These are phyloP conservation scores for Amanita jacksonii DNA, from an alignment of 768 basidiomycete species.

Conservation along the genomic window DNA sequence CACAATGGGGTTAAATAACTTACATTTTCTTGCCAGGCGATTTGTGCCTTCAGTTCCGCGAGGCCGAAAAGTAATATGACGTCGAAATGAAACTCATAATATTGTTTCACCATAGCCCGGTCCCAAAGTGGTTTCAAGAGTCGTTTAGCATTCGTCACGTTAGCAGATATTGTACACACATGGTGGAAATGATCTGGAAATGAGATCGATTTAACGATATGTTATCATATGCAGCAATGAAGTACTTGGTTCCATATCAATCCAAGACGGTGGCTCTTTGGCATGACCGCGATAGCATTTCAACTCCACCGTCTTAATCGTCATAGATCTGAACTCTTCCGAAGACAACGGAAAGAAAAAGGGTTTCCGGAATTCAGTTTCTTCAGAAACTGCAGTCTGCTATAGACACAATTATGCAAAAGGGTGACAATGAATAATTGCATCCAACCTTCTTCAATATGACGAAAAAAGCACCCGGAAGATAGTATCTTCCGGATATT, in stretches of 20 bases:
- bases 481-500: background rate
- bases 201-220: slow-evolving; percentile 2
- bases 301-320: background rate
- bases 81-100: slow-evolving; percentile 22
- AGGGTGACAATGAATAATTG: too few species aligned
- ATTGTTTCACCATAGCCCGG: slow-evolving; percentile 9
- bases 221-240: slow-evolving; percentile 11
- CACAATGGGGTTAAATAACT: background rate
- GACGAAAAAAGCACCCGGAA: slow-evolving; percentile 8
- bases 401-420: background rate
- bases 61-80: slow-evolving; percentile 34
- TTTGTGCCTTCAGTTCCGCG: slow-evolving; percentile 36
- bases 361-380: slow-evolving; percentile 15
- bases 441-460: slow-evolving; percentile 10
- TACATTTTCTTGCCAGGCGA: slow-evolving; percentile 34
- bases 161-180: slow-evolving; percentile 11
- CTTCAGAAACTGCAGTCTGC: slow-evolving; percentile 17
- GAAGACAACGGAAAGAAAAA: background rate
- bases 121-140: background rate
- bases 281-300: slow-evolving; percentile 17
- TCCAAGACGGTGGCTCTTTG: slow-evolving; percentile 5
- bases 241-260: too few species aligned
- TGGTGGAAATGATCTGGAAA: slow-evolving; percentile 8
- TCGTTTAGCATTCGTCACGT: slow-evolving; percentile 11
- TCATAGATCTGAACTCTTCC: background rate